Percentiles rank a stretch among this genome's conserved stretches.
Evolutionary conservation across 2,329 filamentous ascomycete genomes (phyloP).

Genomic region (Diplodia sapinea): DNA sequence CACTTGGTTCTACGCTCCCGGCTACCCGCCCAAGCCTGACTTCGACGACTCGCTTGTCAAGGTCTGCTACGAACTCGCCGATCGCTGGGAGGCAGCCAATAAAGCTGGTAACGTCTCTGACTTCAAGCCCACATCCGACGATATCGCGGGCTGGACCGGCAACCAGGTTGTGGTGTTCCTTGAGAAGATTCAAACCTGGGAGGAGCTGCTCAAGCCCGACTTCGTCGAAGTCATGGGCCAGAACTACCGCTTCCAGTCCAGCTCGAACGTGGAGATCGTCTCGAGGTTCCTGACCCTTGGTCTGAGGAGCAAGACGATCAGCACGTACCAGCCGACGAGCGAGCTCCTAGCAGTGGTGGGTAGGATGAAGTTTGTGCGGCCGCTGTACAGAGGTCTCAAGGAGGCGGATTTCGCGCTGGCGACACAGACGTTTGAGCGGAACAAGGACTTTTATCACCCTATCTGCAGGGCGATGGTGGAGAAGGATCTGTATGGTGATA

Average conservation of each 20-base stretch:
- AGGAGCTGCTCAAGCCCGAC: constrained; percentile 65
- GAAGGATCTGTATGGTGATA: constrained; percentile 71
- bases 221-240: constrained; percentile 75
- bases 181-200: constrained; percentile 74
- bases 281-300: constrained; percentile 80
- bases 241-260: constrained; percentile 74
- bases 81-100: constrained; percentile 73
- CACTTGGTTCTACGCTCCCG: constrained; percentile 83
- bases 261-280: constrained; percentile 85
- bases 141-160: constrained; percentile 76
- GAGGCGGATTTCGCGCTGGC: constrained; percentile 77
- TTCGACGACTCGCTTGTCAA: constrained; percentile 91
- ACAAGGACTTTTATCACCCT: constrained; percentile 93
- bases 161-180: constrained; percentile 94
- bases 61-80: constrained; percentile 79
- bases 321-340: constrained; percentile 72
- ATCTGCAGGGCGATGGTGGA: constrained; percentile 84
- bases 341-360: constrained; percentile 81
- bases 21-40: constrained; percentile 84
- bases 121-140: constrained; percentile 68
- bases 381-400: constrained; percentile 77
- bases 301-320: constrained; percentile 72
- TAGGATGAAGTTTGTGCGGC: constrained; percentile 95
- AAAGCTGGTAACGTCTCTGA: constrained; percentile 35
- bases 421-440: constrained; percentile 80